Base-by-base conservation (phyloP, 768 basidiomycete genomes). In the Pulveroboletus ravenelii region DNA sequence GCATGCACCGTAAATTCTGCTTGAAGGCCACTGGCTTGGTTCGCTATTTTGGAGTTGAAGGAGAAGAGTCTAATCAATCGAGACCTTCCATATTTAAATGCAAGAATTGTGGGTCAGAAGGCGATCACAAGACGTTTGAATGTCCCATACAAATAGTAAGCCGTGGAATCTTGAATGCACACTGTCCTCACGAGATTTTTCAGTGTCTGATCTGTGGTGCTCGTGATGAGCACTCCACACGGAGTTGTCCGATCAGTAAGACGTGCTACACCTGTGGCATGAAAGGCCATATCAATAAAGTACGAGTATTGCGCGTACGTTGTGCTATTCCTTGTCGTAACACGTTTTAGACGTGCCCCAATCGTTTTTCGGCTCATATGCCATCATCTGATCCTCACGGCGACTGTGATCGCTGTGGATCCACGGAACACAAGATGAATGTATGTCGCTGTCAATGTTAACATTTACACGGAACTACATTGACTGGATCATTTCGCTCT, bases 181-280 rank as follows among this genome's bases (percentile, higher is more conserved):
- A 37, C 30, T 20, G 10, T 41, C 10, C 47, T 55, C 48, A 57
- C 25, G 12, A 46, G 17, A 42, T 45, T 45, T 23, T 12, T 2
- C 47, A 91, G 89, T 92, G 89, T 62, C 64, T 87, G 50, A 89
- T 85, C 23, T 92, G 89, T 61, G 89, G 89, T 50, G 86, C 77
- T 29, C 80, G 84, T 44, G 79, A 91, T 59, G 89, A 91, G 53
- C 89, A 92, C 66, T 72, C 75, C 3, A 89, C 89, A 15, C 75
- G 83, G 36, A 80, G 81, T 45, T 92, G 89, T 67, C 87, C 89
- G 3, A 85, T 89, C 53, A 83, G 81, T 67, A 90, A 90, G 66
- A 82, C 78, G 0, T 92, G 89, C 60, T 91, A 81, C 59, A 77
- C 74, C 3, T 92, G 89, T 58, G 86, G 86, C 14, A 88, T 89